Evolutionary conservation across 257 asterid genomes (phyloP), one percentile per base, ranked within the genome.

Genomic region (Agastache rugosa): DNA sequence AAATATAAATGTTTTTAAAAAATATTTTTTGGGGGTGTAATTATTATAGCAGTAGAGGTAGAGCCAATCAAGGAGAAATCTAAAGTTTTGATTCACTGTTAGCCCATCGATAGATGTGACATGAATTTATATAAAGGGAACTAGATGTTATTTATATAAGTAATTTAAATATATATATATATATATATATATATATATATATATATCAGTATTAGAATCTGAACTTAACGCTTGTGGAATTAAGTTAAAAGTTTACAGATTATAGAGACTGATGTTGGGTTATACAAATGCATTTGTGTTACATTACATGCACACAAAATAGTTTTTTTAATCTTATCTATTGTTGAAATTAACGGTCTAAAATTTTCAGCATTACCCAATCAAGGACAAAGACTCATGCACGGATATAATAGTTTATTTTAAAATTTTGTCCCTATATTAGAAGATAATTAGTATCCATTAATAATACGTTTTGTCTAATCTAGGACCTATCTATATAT

Each of bases 41-140:
- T 75, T 35, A 22, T 55, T 35, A 22, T 55, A 25, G 39, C 67
- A 48, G 4, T 23, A 9, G 81, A 80, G 81, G 15, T 44, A 12
- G 81, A 80, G 81, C 73, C 78, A 84, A 82, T 86, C 82, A 78
- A 60, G 84, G 79, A 72, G 66, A 72, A 54, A 39, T 55, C 0
- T 68, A 48, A 69, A 20, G 20, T 6, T 25, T 25, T 9, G 11
- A 47, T 11, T 39, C 35, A 63, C 69, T 63, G 6, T 63, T 63
- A 16, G 50, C 5, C 68, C 29, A 16, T 35, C 27, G 29, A 63
- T 39, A 41, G 55, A 64, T 64, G 71, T 37, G 51, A 39, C 69
- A 16, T 35, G 25, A 31, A 61, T 61, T 61, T 35, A 31, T n/a
- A 34, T 61, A 61, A 25, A 31, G 11, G 27, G 16, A 60, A 39